phyloP scores from a whole-genome alignment of 164 flowering plant genomes.

The Annona cherimola region DNA sequence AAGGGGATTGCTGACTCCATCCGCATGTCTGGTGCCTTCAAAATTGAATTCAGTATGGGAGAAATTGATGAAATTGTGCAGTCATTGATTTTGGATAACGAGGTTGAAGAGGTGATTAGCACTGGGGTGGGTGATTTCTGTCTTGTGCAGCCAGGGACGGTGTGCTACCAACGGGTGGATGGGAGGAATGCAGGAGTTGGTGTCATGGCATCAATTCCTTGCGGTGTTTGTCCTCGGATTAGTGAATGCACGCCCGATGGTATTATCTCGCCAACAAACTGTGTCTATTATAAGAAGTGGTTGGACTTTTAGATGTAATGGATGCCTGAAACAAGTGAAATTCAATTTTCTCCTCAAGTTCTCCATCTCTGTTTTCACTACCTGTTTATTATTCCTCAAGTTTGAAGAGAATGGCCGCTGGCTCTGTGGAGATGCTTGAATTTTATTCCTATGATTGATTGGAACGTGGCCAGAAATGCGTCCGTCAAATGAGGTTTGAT shows the following conservation, averaged over 20 bases:
- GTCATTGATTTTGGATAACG: conserved; percentile 55
- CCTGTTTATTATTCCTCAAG: not conserved
- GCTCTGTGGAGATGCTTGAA: no score
- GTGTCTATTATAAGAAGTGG: conserved; percentile 51
- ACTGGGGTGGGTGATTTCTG: conserved; percentile 53
- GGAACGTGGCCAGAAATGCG: no score
- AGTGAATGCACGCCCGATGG: conserved; percentile 76
- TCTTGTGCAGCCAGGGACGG: conserved; percentile 40
- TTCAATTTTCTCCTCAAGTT: no score
- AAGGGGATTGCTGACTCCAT: conserved; percentile 34
- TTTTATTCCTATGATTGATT: no score
- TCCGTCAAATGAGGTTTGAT: no score
- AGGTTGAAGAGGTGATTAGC: conserved; percentile 52
- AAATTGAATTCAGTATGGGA: conserved; percentile 20
- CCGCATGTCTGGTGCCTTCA: conserved; percentile 11
- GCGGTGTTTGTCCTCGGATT: conserved; percentile 81
- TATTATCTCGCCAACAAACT: conserved; percentile 61
- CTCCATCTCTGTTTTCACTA: not conserved
- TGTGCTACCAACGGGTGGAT: conserved; percentile 42
- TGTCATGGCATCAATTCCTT: conserved; percentile 70
- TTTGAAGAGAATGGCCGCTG: no score
- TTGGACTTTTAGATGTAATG: conserved; percentile 3
- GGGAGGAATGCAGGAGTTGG: conserved; percentile 28
- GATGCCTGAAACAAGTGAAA: not conserved
- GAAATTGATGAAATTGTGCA: conserved; percentile 52